These are phyloP conservation scores for Macrolepiota dolichaula DNA, from an alignment of 768 basidiomycete genomes.

Conservation along the genomic window DNA sequence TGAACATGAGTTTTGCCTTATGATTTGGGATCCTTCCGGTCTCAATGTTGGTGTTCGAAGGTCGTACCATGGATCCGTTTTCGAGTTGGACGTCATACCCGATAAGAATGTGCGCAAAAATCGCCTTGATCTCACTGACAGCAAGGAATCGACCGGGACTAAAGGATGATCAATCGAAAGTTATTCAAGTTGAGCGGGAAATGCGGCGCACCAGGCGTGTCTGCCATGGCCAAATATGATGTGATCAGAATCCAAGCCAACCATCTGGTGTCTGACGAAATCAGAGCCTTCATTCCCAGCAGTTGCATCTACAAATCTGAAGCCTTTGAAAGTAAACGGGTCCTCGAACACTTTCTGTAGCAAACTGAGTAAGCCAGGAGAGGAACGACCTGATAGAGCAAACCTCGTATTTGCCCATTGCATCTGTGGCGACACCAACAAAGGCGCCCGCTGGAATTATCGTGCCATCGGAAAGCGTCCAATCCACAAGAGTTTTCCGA, in stretches of 20 bases:
- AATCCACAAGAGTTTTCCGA: conserved; percentile 31
- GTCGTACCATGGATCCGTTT: conserved; percentile 10
- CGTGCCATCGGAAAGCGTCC: conserved; percentile 41
- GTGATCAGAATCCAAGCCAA: conserved; percentile 22
- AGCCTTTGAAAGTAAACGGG: conserved; percentile 32
- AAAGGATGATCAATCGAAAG: background rate
- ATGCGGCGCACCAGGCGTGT: conserved; percentile 21
- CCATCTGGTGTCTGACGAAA: conserved; percentile 22
- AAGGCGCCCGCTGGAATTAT: conserved; percentile 10
- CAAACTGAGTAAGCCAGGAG: background rate
- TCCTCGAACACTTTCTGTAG: conserved; percentile 14
- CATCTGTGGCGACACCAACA: conserved; percentile 23
- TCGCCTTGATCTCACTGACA: conserved; percentile 31
- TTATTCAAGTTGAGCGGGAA: too few relatives aligned
- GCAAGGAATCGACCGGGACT: conserved; percentile 42
- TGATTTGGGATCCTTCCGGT: conserved; percentile 2
- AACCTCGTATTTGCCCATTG: conserved; percentile 28
- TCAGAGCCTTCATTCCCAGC: conserved; percentile 13
- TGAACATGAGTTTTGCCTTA: conserved; percentile 8
- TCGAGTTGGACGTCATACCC: conserved; percentile 33
- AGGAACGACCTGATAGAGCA: background rate
- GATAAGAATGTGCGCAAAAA: conserved; percentile 31
- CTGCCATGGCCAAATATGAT: conserved; percentile 28
- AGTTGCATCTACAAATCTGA: conserved; percentile 29
- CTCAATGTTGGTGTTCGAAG: conserved; percentile 13